phyloP scores from a whole-genome alignment of 495 filamentous ascomycete genomes.

The Penicilliopsis zonata region DNA sequence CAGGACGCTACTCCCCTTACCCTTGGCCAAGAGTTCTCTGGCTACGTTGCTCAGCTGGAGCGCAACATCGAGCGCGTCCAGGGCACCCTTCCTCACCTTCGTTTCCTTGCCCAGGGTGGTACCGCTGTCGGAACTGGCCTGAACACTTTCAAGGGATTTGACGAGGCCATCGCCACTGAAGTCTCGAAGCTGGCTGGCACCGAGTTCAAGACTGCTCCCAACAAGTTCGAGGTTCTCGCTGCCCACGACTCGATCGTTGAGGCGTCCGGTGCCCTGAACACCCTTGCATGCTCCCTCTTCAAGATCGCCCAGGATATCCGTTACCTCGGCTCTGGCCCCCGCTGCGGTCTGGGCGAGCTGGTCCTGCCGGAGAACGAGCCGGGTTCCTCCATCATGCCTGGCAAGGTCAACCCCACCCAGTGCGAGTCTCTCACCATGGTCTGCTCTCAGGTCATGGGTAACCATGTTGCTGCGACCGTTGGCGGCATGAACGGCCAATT shows the following conservation, averaged over 20 bases:
- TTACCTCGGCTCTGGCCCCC: slow-evolving; percentile 90
- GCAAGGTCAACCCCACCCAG: slow-evolving; percentile 98
- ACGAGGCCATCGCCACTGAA: slow-evolving; percentile 80
- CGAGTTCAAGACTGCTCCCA: slow-evolving; percentile 90
- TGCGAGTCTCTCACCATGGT: slow-evolving; percentile 97
- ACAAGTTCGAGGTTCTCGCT: slow-evolving; percentile 98
- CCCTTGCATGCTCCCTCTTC: slow-evolving; percentile 81
- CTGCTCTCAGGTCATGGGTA: slow-evolving; percentile 95
- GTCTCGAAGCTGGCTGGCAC: slow-evolving; percentile 85
- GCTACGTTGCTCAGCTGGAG: slow-evolving; percentile 90
- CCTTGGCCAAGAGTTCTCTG: slow-evolving; percentile 94
- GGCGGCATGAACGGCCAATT: slow-evolving; percentile 97
- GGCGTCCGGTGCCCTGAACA: slow-evolving; percentile 86
- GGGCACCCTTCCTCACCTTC: slow-evolving; percentile 68
- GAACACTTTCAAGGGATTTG: slow-evolving; percentile 96
- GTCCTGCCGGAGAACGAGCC: slow-evolving; percentile 95
- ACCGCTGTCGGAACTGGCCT: slow-evolving; percentile 95
- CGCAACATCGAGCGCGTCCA: slow-evolving; percentile 82
- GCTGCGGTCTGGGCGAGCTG: slow-evolving; percentile 91
- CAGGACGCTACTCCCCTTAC: slow-evolving; percentile 96
- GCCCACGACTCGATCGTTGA: slow-evolving; percentile 94
- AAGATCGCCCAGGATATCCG: slow-evolving; percentile 98
- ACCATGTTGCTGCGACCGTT: slow-evolving; percentile 82
- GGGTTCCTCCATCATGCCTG: slow-evolving; percentile 94
- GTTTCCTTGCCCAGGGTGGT: slow-evolving; percentile 85